phyloP scores from a whole-genome alignment of 78 protist species.

The Emiliania huxleyi region DNA sequence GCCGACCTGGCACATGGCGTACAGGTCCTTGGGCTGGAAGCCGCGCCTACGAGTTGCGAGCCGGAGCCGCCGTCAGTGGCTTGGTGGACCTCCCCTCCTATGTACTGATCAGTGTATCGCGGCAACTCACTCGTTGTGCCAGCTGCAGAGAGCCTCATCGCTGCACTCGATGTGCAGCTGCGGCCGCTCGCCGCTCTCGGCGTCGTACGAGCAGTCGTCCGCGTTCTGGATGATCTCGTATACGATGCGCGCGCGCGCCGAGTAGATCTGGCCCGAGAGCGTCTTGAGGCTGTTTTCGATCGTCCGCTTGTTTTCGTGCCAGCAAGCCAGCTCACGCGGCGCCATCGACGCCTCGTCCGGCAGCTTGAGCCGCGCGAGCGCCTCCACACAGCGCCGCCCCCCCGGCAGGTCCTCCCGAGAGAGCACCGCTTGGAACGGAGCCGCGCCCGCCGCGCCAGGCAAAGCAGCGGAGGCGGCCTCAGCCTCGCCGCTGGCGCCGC shows the following conservation, averaged over 20 bases:
- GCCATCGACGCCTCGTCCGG: neutral
- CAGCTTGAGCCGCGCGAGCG: neutral
- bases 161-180: neutral
- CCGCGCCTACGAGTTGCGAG: too few relatives aligned
- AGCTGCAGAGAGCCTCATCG: neutral
- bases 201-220: neutral
- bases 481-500: too few relatives aligned
- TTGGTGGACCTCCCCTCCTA: neutral
- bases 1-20: slow-evolving; percentile 16
- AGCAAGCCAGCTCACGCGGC: neutral
- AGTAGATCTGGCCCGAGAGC: neutral
- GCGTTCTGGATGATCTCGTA: neutral
- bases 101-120: too few relatives aligned
- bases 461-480: too few relatives aligned
- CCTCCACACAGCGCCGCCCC: neutral
- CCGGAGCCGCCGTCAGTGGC: neutral
- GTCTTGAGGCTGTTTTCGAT: neutral
- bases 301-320: neutral
- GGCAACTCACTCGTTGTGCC: neutral
- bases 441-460: too few relatives aligned
- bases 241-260: neutral
- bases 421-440: too few relatives aligned
- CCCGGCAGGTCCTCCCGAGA: too few relatives aligned
- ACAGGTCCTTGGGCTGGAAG: neutral
- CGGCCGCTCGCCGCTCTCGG: neutral